These are phyloP conservation scores for Polytrichum formosum DNA, from an alignment of 225 moss, liverwort and hornwort species.

Conservation along the genomic window DNA sequence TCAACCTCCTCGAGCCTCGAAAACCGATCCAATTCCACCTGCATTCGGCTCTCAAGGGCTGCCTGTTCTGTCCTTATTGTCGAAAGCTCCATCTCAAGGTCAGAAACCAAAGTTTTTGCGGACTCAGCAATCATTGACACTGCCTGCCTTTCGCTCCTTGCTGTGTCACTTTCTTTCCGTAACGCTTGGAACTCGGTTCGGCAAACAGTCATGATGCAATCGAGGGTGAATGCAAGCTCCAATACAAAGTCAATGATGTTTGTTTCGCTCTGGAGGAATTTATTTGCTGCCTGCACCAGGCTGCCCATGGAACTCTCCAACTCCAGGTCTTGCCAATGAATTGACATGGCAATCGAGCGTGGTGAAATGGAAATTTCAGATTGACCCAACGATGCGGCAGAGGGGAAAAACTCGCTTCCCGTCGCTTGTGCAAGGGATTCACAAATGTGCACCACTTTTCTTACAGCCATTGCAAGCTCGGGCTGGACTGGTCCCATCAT, in stretches of 20 bases:
- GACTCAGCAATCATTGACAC: constrained; percentile 21
- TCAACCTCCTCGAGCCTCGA: constrained; percentile 26
- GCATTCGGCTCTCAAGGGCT: constrained; percentile 23
- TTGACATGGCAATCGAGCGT: constrained; percentile 25
- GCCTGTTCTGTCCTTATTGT: constrained; percentile 27
- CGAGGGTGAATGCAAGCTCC: constrained; percentile 35
- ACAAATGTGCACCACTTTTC: constrained; percentile 28
- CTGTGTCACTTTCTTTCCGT: constrained; percentile 25
- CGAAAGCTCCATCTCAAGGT: constrained; percentile 37
- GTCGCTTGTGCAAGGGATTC: constrained; percentile 39
- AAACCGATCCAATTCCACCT: constrained; percentile 21
- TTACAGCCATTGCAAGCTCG: constrained; percentile 26
- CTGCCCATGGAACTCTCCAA: constrained; percentile 28
- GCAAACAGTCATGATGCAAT: constrained; percentile 27
- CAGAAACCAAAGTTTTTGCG: constrained; percentile 18
- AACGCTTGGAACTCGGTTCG: constrained; percentile 12
- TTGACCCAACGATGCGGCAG: background rate
- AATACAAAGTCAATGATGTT: constrained; percentile 19
- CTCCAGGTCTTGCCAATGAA: constrained; percentile 30
- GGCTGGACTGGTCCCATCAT: background rate
- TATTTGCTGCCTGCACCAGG: constrained; percentile 27
- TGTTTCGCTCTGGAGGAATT: constrained; percentile 25
- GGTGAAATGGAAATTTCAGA: constrained; percentile 3
- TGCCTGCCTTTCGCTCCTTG: constrained; percentile 15
- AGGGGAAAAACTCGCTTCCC: constrained; percentile 19